These are phyloP conservation scores for Tetracladium setigerum DNA, from an alignment of 495 filamentous ascomycete genomes.

Conservation along the genomic window DNA sequence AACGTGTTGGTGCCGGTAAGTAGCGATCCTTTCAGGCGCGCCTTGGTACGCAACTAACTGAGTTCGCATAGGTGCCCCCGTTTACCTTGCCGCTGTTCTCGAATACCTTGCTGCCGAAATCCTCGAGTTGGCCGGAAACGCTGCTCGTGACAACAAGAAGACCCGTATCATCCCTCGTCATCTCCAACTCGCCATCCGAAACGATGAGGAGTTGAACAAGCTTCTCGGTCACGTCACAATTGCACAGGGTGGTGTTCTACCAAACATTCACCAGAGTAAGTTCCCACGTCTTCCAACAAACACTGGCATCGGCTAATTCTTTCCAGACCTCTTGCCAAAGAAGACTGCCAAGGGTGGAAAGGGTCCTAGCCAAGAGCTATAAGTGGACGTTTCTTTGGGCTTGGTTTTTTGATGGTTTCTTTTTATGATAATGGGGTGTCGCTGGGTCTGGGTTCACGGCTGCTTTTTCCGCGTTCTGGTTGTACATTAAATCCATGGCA, in stretches of 20 bases:
- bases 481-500: conserved; percentile 90
- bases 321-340: conserved; percentile 88
- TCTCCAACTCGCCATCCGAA: conserved; percentile 98
- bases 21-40: conserved; percentile 12
- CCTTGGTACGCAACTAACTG: not conserved
- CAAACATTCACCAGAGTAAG: conserved; percentile 97
- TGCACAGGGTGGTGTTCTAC: conserved; percentile 97
- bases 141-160: conserved; percentile 99
- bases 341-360: conserved; percentile 93
- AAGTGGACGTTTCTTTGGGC: conserved; percentile 38
- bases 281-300: conserved; percentile 16
- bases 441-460: conserved; percentile 80
- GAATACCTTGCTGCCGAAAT: conserved; percentile 99
- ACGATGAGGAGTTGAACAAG: conserved; percentile 99
- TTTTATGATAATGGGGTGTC: conserved; percentile 67
- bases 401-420: conserved; percentile 50
- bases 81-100: conserved; percentile 96
- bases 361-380: conserved; percentile 86
- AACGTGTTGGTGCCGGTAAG: conserved; percentile 95
- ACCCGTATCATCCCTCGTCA: conserved; percentile 99
- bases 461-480: conserved; percentile 69
- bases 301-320: conserved; percentile 14
- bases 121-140: conserved; percentile 97
- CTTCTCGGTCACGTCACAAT: conserved; percentile 98
- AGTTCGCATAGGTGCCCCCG: conserved; percentile 63